These are phyloP conservation scores for Danielia oregonensis DNA, from an alignment of 805 yeast species.

Conservation along the genomic window DNA sequence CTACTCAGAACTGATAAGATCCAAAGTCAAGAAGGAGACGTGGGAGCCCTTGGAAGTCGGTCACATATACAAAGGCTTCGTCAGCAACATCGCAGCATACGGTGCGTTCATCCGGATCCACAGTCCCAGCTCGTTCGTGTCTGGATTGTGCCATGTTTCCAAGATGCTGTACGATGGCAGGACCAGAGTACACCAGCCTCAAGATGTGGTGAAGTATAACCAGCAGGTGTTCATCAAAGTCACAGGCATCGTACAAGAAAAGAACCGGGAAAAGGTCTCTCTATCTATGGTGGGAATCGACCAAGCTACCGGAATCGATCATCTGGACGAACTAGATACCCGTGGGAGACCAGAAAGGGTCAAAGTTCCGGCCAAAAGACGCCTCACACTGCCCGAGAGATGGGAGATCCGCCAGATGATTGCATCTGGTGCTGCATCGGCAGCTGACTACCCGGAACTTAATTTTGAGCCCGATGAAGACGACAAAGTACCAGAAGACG, in stretches of 20 bases:
- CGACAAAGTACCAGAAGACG: conserved; percentile 22
- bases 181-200: conserved; percentile 52
- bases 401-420: conserved; percentile 88
- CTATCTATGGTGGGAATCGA: conserved; percentile 70
- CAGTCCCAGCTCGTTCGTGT: conserved; percentile 26
- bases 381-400: conserved; percentile 78
- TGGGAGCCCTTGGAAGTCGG: conserved; percentile 32
- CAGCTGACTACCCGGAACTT: conserved; percentile 67
- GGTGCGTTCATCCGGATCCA: conserved; percentile 73
- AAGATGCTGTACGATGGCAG: conserved; percentile 47
- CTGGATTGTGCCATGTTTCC: conserved; percentile 77
- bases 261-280: conserved; percentile 37
- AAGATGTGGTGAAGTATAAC: conserved; percentile 51
- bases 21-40: neutral
- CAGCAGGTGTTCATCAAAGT: conserved; percentile 69
- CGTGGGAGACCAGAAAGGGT: conserved; percentile 3
- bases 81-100: conserved; percentile 57
- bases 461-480: conserved; percentile 17
- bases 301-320: conserved; percentile 58
- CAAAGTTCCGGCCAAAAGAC: conserved; percentile 21
- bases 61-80: conserved; percentile 55
- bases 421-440: conserved; percentile 69
- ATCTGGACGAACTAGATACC: conserved; percentile 17
- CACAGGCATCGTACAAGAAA: conserved; percentile 17
- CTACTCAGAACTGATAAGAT: neutral